Conservation (phyloP, 805 yeast species). For the Ogataea paraovalis region DNA sequence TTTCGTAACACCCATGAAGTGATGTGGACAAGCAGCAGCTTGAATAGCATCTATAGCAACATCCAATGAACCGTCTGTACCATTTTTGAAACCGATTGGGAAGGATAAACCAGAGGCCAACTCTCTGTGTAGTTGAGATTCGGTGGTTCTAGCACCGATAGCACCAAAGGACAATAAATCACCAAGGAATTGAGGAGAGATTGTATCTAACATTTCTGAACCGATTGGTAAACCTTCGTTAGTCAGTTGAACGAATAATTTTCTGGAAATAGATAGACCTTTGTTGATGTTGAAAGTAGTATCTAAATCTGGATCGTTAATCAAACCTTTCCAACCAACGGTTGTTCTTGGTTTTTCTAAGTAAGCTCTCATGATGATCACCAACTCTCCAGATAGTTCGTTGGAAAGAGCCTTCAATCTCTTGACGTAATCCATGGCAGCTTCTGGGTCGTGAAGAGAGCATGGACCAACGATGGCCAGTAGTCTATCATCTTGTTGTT, state of each 20-base stretch:
- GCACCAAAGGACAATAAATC: constrained; percentile 94
- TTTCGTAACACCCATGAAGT: constrained; percentile 95
- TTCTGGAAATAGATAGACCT: constrained; percentile 86
- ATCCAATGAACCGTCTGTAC: constrained; percentile 91
- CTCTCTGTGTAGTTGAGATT: constrained; percentile 96
- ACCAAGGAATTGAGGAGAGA: constrained; percentile 91
- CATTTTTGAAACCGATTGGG: constrained; percentile 98
- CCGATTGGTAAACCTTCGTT: constrained; percentile 88
- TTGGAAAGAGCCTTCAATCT: constrained; percentile 58
- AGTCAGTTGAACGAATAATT: constrained; percentile 79
- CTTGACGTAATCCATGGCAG: constrained; percentile 85
- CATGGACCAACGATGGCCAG: constrained; percentile 95
- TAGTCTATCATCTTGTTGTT: constrained; percentile 77
- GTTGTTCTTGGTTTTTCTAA: constrained; percentile 98
- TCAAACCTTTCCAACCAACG: constrained; percentile 98
- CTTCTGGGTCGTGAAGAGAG: constrained; percentile 89
- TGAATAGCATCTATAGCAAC: constrained; percentile 93
- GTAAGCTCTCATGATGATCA: constrained; percentile 96
- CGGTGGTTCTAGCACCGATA: constrained; percentile 98
- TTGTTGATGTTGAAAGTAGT: constrained; percentile 90
- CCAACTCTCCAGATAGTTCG: constrained; percentile 60
- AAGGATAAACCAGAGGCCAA: constrained; percentile 96
- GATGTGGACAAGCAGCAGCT: constrained; percentile 90
- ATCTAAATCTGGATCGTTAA: constrained; percentile 95
- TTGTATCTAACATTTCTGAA: constrained; percentile 96